Evolutionary conservation across 176 grass and related monocot genomes (phyloP), one percentile per base, ranked within the genome.

Genomic region (Chrysopogon serrulatus): DNA sequence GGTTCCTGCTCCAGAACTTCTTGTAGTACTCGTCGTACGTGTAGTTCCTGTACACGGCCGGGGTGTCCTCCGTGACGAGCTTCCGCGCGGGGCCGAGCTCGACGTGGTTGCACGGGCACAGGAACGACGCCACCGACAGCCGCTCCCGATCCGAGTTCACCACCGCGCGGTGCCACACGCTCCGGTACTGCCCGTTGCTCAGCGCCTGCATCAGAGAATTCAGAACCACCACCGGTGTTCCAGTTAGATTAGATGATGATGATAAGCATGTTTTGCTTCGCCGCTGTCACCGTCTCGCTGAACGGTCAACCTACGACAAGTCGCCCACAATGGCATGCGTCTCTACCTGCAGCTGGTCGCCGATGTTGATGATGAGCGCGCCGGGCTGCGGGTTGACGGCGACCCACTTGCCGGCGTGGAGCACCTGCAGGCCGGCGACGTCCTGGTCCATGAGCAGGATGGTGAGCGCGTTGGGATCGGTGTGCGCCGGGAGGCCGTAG

Each of bases 11-110:
- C 94, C 94, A 97, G 73, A 97, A 97, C 48, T 86, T 93, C 33
- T 88, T 90, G 87, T 97, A 97, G 79, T 97, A 97, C 71, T 97
- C 91, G 32, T 90, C 86, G 6, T 97, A 97, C 2, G 94, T 97
- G 84, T 90, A 97, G 68, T 30, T 87, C 32, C 91, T 17, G 68
- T 97, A 97, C 18, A 93, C 39, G 27, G 94, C 91, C 2, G 89
- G 84, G 1, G 91, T 84, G 2, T 76, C 81, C 5, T 89, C 67
- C 24, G 63, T 78, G 74, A 88, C 49, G 75, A 97, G 94, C 72
- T 92, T 91, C 78, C 70, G 48, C 2, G 94, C 81, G n/a, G 94
- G 94, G 49, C 82, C 83, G 45, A 97, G 88, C 62, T 72, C 24
- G 14, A 81, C 89, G 65, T 71, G 61, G 73, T 84, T 97, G 86